Evolutionary conservation across 306 rosid genomes (phyloP), one percentile per base, ranked within the genome.

Genomic region (Vigna angularis): DNA sequence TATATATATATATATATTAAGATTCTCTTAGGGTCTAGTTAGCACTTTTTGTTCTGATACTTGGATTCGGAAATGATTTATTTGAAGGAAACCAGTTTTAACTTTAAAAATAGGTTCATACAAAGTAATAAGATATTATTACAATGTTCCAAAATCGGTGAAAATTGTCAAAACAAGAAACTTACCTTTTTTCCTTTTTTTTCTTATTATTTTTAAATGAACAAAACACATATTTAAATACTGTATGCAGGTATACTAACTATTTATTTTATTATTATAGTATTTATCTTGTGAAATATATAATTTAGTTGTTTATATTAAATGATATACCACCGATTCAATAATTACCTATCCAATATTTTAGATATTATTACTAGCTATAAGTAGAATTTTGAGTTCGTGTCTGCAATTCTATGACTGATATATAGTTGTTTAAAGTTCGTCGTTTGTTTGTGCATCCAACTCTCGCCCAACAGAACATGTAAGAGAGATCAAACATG

Each of bases 341-440:
- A 17, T 52, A 8, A 17, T 52, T 17, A 17, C 58, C 0, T 3
- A 17, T 52, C 26, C 0, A 17, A 7, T 17, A 17, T 20, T 55
- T 55, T 0, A 3, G 4, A 55, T 22, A 18, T 14, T 55, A 12
- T 6, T 55, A 4, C 34, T 30, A 30, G 4, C 5, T 30, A 30
- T 30, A 52, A 55, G 30, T 9, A 57, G 36, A 57, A 0, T 24
- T 13, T 22, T 16, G n/a, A 30, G 18, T 74, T 2, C 2, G 4
- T 50, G n/a, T 56, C 8, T 16, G 66, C 34, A 59, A 28, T 66
- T 66, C 66, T 50, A 36, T 36, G 73, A 55, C n/a, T 47, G 20
- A 48, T 34, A 34, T n/a, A 14, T 30, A 51, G 32, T 76, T 76
- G 3, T 75, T 51, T 70, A 6, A 13, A 36, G 22, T 62, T 28